Evolutionary conservation across 495 filamentous ascomycete species (phyloP), one percentile per base, ranked within the genome.

Genomic region (Aspergillus avenaceus): DNA sequence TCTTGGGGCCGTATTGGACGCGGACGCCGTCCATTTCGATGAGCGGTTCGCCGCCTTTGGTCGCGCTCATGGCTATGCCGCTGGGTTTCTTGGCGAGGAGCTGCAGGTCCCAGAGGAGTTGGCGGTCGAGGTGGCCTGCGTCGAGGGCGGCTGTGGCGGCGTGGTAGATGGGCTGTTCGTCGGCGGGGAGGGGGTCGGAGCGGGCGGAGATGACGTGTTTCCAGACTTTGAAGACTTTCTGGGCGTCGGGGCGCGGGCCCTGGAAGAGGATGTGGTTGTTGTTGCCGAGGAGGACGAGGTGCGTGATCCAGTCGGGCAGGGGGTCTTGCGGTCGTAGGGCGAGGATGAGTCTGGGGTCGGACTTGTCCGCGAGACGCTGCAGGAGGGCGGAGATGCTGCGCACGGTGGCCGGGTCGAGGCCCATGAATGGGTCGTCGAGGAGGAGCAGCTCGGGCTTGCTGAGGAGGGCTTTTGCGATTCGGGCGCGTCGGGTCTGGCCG

Each of bases 361-460:
- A 76, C 43, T 77, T 78, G 49, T 78, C 68, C 2, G 86, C 86
- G 16, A 97, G 58, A 0, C 71, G 63, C 52, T 80, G 67, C 7
- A 97, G 76, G 31, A 97, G 71, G 2, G 71, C 69, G 18, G 87
- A 91, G 56, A 97, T 64, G 9, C 77, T 77, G 25, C 72, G 70
- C 8, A 85, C 75, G 2, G 90, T 91, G 18, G 82, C 79, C 19
- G 93, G 93, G 62, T 98, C 93, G 27, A 98, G 73, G 8, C 93
- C 93, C 88, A 98, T 96, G 63, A 98, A 97, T 12, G 93, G 91
- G 59, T 96, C 93, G 69, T 98, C 93, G 9, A 97, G 73, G 28
- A 97, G 73, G 24, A 98, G 56, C 9, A 96, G 72, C 67, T 92
- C 87, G 0, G 93, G 92, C 47, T 78, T 78, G 29, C 71, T 81